Evolutionary conservation across 371 early-diverging fungal genomes (phyloP), one percentile per base, ranked within the genome.

Genomic region (Gilbertella persicaria): DNA sequence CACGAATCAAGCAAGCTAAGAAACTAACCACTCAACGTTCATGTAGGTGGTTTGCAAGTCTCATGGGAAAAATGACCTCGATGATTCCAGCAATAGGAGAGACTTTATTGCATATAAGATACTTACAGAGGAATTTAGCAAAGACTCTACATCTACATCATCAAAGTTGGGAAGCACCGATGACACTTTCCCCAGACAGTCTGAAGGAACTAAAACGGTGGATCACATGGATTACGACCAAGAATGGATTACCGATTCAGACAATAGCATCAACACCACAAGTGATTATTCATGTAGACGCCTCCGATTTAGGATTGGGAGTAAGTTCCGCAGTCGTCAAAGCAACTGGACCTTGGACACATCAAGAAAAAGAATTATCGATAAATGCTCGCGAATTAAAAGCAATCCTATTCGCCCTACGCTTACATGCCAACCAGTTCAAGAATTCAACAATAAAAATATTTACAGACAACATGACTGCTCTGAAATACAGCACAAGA

Each of bases 41-140:
- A 28, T 55, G 48, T 19, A 3, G 41, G 1, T 55, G 42, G 48
- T 45, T 28, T n/a, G 48, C 48, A 0, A 47, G 55, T 40, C 9
- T 55, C 1, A 23, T 48, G 38, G 56, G 49, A 26, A 56, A 56
- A 23, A 56, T 56, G 56, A 43, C 56, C 2, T 42, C 55, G 0
- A 48, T 56, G 55, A 55, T 43, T 2, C 55, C 43, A 12, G 49
- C 55, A 3, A 43, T 54, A 20, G 47, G 55, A 20, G 52, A 52
- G 25, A 42, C 55, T 9, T 26, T 55, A n/a, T 19, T 55, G 1
- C 56, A 56, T 20, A 49, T 49, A 9, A 24, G 38, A 24, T 39
- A 26, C 50, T 24, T 38, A 20, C 36, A 28, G 25, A 38, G 50
- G 17, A 44, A 52, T 36, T 23, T 52, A 9, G 43, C 53, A 14